Base-by-base conservation (phyloP, 805 yeast genomes). In the Ogataea zsoltii region DNA sequence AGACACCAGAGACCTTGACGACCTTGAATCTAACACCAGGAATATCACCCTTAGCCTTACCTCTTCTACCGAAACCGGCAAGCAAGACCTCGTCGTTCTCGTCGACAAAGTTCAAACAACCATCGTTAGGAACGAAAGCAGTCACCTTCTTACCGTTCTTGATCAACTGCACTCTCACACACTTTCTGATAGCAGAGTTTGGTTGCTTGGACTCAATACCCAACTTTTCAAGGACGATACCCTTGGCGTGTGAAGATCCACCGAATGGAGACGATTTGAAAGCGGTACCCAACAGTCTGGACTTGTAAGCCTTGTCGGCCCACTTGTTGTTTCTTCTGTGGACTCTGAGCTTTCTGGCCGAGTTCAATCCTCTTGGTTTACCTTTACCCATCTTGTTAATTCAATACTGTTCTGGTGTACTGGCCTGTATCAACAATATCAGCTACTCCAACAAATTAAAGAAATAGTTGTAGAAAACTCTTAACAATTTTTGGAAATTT, bases 21-120 rank as follows among this genome's bases (percentile, higher is more conserved):
- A 94, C 99, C 88, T 94, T 94, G 90, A 94, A 94, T 88, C 99
- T 94, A 74, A 94, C 99, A 89, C 99, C 99, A 77, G 99, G 99
- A 73, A 94, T 92, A 91, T 94, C 99, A 85, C 99, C 99, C 96
- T 94, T 94, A 77, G 99, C 99, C 85, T 94, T 94, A 83, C 99
- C 99, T 85, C 96, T 94, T 83, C 98, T 90, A 89, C 99, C 99
- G 90, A 94, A 94, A 85, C 99, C 99, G 70, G 99, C 98, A 68
- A 94, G 83, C 70, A 94, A 82, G 68, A 94, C 99, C 79, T 94
- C 98, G 81, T 94, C 99, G 84, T 94, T 94, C 83, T 94, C 98
- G 75, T 94, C 99, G 69, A 94, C 97, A 68, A 85, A 94, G 94
- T 94, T 94, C 77, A 94, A 81, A 85, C 99, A 94, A 92, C 99